Evolutionary conservation across 2,329 filamentous ascomycete genomes (phyloP).

Genomic region (Trichoderma pleuroti): DNA sequence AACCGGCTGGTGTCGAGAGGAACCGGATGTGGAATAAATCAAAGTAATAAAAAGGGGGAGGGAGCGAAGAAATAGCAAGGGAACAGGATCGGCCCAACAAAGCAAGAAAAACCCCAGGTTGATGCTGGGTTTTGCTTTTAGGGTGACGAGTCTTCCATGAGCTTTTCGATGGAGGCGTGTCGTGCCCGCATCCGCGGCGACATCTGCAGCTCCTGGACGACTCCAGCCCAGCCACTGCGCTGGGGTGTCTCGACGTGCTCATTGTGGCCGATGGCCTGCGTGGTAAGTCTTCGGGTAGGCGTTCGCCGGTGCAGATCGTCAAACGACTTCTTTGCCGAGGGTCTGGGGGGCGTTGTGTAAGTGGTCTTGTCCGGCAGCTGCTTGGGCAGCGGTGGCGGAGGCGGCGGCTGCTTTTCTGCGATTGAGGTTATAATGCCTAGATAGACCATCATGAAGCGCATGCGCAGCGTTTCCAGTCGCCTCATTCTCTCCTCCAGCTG

Average conservation of each 20-base stretch:
- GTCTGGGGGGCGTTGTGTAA: constrained; percentile 32
- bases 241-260: constrained; percentile 47
- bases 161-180: constrained; percentile 59
- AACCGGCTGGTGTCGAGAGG: background rate
- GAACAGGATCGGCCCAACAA: background rate
- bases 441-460: constrained; percentile 62
- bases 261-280: constrained; percentile 51
- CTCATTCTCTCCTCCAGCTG: constrained; percentile 56
- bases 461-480: constrained; percentile 58
- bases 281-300: constrained; percentile 51
- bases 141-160: constrained; percentile 42
- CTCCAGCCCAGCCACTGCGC: constrained; percentile 58
- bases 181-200: constrained; percentile 59
- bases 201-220: constrained; percentile 59
- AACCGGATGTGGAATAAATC: background rate
- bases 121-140: background rate
- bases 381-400: constrained; percentile 30
- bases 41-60: background rate
- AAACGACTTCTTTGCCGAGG: constrained; percentile 39
- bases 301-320: constrained; percentile 46
- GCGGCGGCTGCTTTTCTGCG: constrained; percentile 33
- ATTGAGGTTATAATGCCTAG: constrained; percentile 53
- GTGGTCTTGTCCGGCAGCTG: constrained; percentile 36
- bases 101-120: background rate
- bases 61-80: background rate